Percentiles rank a stretch among this genome's conserved stretches.
Evolutionary conservation across 2,329 filamentous ascomycete species (phyloP).

Genomic region (Neurospora sp.): DNA sequence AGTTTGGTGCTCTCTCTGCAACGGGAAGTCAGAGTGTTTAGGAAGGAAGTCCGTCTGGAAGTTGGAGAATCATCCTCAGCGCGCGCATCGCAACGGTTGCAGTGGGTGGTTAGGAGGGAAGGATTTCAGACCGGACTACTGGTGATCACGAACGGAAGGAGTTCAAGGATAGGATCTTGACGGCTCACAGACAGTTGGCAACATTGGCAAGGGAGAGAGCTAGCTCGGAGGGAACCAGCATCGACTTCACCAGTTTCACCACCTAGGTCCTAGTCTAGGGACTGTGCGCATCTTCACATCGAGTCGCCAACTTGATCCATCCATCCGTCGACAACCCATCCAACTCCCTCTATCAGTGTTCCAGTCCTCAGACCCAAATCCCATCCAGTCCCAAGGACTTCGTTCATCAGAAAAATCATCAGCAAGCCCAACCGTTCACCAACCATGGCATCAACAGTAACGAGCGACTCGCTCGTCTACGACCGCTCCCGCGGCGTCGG

Average conservation of each 20-base stretch:
- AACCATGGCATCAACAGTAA: conserved; percentile 28
- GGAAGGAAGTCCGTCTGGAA: background rate
- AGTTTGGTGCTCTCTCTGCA: background rate
- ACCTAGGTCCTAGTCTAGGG: background rate
- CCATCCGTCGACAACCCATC: background rate
- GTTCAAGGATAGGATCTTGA: background rate
- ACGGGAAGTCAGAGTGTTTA: background rate
- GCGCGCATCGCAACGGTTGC: background rate
- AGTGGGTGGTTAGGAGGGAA: background rate
- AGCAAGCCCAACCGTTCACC: background rate
- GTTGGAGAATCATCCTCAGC: background rate
- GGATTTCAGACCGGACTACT: background rate
- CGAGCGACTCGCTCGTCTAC: conserved; percentile 32
- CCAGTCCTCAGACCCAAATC: background rate
- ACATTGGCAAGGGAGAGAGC: background rate
- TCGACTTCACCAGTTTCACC: background rate
- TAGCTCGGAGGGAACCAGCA: background rate
- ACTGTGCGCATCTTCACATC: background rate
- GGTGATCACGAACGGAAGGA: background rate
- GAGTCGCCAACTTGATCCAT: background rate
- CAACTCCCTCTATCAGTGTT: background rate
- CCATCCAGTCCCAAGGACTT: background rate
- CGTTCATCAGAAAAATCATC: background rate
- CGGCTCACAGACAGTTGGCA: background rate
- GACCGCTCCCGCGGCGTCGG: conserved; percentile 24